Percentiles rank a stretch among this genome's conserved stretches.
phyloP scores from a whole-genome alignment of 2,329 filamentous ascomycete species.

The Aspergillus sp. region DNA sequence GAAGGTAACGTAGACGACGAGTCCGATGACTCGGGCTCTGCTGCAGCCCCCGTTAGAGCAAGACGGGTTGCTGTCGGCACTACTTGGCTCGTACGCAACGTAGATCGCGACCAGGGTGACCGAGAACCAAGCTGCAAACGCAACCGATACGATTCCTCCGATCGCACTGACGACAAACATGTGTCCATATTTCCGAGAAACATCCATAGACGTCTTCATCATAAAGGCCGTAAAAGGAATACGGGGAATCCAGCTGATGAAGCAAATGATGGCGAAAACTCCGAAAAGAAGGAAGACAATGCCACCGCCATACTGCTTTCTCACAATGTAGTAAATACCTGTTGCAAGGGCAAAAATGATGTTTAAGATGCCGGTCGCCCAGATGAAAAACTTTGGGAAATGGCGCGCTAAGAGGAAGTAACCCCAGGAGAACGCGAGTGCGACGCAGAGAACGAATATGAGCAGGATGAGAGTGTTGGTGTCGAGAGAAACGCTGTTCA shows the following conservation, averaged over 20 bases:
- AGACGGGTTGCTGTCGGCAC: constrained; percentile 49
- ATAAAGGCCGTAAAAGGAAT: constrained; percentile 91
- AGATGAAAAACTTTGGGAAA: constrained; percentile 89
- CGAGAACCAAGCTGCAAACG: constrained; percentile 80
- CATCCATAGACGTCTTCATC: constrained; percentile 81
- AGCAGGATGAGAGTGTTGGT: constrained; percentile 88
- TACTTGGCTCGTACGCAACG: constrained; percentile 70
- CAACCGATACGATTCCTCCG: constrained; percentile 73
- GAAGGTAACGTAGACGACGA: constrained; percentile 85
- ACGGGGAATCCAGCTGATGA: constrained; percentile 82
- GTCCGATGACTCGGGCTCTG: constrained; percentile 73
- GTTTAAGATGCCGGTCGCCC: constrained; percentile 87
- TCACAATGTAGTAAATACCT: constrained; percentile 78
- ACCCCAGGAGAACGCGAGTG: constrained; percentile 70
- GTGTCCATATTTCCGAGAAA: constrained; percentile 79
- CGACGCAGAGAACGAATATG: constrained; percentile 70
- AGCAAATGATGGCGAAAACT: constrained; percentile 77
- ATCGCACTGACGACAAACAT: constrained; percentile 83
- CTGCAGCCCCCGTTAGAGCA: constrained; percentile 64
- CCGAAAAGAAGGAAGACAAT: constrained; percentile 84
- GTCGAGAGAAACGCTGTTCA: constrained; percentile 68
- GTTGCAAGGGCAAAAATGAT: constrained; percentile 81
- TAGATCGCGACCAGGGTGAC: constrained; percentile 86
- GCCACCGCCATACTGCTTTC: constrained; percentile 75
- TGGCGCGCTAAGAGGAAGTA: constrained; percentile 75